A percentile compares a stretch with the other conserved stretches of the same genome.
Evolutionary conservation across 495 filamentous ascomycete genomes (phyloP).

Genomic region (Penicillium crystallinum): DNA sequence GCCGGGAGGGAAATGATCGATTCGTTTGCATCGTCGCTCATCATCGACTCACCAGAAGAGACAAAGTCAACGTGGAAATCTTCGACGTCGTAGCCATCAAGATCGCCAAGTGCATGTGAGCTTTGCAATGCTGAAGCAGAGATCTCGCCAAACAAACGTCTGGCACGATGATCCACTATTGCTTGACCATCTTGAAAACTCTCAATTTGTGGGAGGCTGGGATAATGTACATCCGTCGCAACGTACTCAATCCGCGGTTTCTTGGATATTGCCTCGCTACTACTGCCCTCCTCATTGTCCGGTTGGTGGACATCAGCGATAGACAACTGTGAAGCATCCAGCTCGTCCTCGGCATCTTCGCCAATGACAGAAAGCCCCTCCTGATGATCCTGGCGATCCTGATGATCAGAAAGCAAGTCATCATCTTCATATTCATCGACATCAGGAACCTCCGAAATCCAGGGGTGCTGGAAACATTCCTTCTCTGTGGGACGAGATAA

Average conservation of each 20-base stretch:
- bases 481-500: conserved; percentile 59
- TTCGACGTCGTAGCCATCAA: conserved; percentile 22
- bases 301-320: conserved; percentile 38
- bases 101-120: conserved; percentile 47
- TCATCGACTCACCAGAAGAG: conserved; percentile 47
- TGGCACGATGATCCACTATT: conserved; percentile 24
- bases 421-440: conserved; percentile 44
- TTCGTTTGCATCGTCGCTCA: conserved; percentile 35
- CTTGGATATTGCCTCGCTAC: conserved; percentile 38
- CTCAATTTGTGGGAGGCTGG: conserved; percentile 41
- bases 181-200: conserved; percentile 32
- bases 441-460: conserved; percentile 51
- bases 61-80: conserved; percentile 27
- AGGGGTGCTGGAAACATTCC: conserved; percentile 59
- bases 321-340: conserved; percentile 64
- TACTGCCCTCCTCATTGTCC: conserved; percentile 23
- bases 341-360: conserved; percentile 43
- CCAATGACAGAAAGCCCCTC: conserved; percentile 42
- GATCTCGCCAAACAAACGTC: conserved; percentile 78
- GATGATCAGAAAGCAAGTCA: conserved; percentile 46
- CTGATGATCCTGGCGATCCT: conserved; percentile 52
- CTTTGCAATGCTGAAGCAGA: conserved; percentile 63
- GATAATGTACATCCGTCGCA: conserved; percentile 34
- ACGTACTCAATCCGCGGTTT: conserved; percentile 31
- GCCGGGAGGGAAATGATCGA: conserved; percentile 41